Conservation (phyloP, 441 rosid genomes). For the Pelargonium cotyledonis region DNA sequence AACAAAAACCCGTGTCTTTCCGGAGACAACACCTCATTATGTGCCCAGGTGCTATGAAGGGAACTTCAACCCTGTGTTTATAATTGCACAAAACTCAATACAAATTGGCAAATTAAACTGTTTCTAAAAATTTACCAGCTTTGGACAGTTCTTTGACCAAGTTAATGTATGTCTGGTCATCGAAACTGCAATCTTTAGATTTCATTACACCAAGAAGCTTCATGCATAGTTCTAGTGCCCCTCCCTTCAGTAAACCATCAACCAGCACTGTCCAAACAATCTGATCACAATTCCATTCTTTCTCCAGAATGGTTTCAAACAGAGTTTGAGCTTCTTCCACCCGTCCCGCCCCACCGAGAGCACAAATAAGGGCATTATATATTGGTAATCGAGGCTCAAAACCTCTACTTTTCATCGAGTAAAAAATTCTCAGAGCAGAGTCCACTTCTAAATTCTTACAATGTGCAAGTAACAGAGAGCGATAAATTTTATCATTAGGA, state of each 20-base stretch:
- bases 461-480: constrained; percentile 35
- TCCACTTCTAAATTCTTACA: constrained; percentile 45
- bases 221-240: constrained; percentile 37
- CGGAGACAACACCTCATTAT: constrained; percentile 7
- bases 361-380: constrained; percentile 43
- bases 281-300: constrained; percentile 42
- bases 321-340: constrained; percentile 38
- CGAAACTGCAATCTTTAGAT: constrained; percentile 32
- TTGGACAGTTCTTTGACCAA: constrained; percentile 43
- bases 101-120: constrained; percentile 19
- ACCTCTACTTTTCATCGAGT: constrained; percentile 24
- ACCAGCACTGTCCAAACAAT: constrained; percentile 55
- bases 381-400: constrained; percentile 26
- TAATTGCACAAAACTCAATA: constrained; percentile 19
- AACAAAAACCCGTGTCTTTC: too few species aligned
- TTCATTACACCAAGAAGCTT: constrained; percentile 47
- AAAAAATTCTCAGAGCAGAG: constrained; percentile 36
- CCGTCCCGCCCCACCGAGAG: constrained; percentile 34
- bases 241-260: constrained; percentile 53
- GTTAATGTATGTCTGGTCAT: constrained; percentile 29
- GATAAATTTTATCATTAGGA: constrained; percentile 32
- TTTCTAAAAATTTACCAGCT: constrained; percentile 28
- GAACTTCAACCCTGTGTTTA: constrained; percentile 11
- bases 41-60: constrained; percentile 4
- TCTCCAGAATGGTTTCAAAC: constrained; percentile 37